Evolutionary conservation across 2,329 filamentous ascomycete genomes (phyloP), one percentile per base, ranked within the genome.

Genomic region (Ophiostoma tasmaniense): DNA sequence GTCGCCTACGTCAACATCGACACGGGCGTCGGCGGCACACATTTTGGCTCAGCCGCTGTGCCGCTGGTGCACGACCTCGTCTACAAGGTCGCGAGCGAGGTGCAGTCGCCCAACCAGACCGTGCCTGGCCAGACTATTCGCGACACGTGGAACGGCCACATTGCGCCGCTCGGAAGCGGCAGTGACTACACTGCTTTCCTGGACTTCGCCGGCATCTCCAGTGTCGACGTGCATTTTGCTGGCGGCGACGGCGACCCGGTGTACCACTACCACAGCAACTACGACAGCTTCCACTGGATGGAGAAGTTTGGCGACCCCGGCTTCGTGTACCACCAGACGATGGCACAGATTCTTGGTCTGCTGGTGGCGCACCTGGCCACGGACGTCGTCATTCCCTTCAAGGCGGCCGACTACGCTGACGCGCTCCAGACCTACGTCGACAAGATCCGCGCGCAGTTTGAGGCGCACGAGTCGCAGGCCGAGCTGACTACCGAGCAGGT

Each of bases 241-340:
- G 75, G 73, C 8, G 78, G 78, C 30, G 70, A 73, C 0, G 75
- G 78, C 1, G 66, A 42, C 64, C 80, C 88, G 0, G 82, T 91
- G 2, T 92, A 92, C 76, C 90, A 92, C 75, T 97, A 97, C 78
- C 93, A 97, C 80, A 86, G 86, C 71, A 95, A 95, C 78, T 96
- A 93, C 75, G 92, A 96, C 75, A 90, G 88, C 75, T 95, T 93
- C 77, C 82, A 90, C 78, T 97, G 93, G 93, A 96, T 96, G 91
- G 84, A 88, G 68, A 85, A 84, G 30, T 95, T 86, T 72, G 92
- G 91, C 59, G 93, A 97, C 74, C 83, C 83, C 1, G 85, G 82
- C 28, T 89, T 87, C 69, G 80, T 84, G 64, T 91, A 92, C 74
- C 90, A 92, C 77, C 77, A 82, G 71, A 81, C 89, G 65, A 85